Conservation (phyloP, 2,329 filamentous ascomycete species). For the Penicillium sp. region DNA sequence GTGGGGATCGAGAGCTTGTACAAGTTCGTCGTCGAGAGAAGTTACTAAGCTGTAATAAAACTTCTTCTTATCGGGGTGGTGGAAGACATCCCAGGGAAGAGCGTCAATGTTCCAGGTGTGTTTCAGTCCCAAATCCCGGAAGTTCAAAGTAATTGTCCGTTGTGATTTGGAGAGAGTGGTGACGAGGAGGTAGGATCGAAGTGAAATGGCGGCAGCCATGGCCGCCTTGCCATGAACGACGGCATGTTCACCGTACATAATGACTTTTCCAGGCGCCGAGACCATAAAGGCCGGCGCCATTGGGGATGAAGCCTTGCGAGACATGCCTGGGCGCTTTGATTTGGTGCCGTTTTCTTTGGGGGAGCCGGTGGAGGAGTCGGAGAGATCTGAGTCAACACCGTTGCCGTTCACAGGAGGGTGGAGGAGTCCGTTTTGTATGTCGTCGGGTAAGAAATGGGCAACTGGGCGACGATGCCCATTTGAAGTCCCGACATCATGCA, state of each 20-base stretch:
- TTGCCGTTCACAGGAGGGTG: constrained; percentile 18
- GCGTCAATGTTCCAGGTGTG: constrained; percentile 95
- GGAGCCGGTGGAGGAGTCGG: constrained; percentile 26
- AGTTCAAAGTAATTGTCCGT: constrained; percentile 81
- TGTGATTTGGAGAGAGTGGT: constrained; percentile 91
- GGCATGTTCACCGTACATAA: constrained; percentile 95
- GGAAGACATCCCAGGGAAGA: constrained; percentile 82
- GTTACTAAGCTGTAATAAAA: constrained; percentile 90
- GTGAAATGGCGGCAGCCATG: constrained; percentile 90
- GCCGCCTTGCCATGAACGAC: constrained; percentile 98
- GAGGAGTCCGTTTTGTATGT: constrained; percentile 16
- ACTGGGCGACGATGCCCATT: constrained; percentile 30
- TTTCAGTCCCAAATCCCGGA: constrained; percentile 83
- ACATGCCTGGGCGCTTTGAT: constrained; percentile 17
- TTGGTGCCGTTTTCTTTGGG: constrained; percentile 13
- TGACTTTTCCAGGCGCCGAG: constrained; percentile 95
- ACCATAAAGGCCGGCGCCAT: constrained; percentile 93
- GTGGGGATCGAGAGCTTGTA: constrained; percentile 77
- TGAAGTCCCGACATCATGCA: constrained; percentile 29
- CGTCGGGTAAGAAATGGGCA: constrained; percentile 27
- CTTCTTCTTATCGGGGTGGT: constrained; percentile 81
- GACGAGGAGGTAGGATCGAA: constrained; percentile 94
- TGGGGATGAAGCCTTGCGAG: constrained; percentile 51
- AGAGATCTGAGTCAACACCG: constrained; percentile 1
- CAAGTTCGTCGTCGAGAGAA: constrained; percentile 75